A percentile compares a stretch with the other conserved stretches of the same genome.
phyloP scores from a whole-genome alignment of 129 eudicot species.

The Ambrosia trifida region DNA sequence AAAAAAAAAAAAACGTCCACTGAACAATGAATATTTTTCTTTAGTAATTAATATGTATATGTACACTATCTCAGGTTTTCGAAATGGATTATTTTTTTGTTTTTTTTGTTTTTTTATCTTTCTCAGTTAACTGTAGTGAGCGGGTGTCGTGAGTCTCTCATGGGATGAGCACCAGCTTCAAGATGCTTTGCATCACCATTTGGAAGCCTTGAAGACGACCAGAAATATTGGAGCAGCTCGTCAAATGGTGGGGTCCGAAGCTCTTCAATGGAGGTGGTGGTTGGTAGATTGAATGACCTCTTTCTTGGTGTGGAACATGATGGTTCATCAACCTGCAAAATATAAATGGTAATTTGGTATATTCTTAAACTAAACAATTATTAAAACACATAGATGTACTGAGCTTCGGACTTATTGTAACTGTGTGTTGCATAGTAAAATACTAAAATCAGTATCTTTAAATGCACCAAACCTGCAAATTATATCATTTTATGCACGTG shows the following conservation, averaged over 20 bases:
- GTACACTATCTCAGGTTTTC: slow-evolving; percentile 6
- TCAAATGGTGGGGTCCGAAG: slow-evolving; percentile 86
- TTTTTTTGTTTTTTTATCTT: background rate
- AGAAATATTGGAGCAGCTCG: slow-evolving; percentile 66
- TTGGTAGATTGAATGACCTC: slow-evolving; percentile 70
- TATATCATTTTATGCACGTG: background rate
- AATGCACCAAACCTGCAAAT: background rate
- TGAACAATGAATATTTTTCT: slow-evolving; percentile 4
- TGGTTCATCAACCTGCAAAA: slow-evolving; percentile 76
- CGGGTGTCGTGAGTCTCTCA: slow-evolving; percentile 67
- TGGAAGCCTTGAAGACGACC: slow-evolving; percentile 58
- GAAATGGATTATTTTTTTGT: background rate
- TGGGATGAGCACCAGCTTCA: slow-evolving; percentile 34
- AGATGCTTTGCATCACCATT: slow-evolving; percentile 72
- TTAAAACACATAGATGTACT: background rate
- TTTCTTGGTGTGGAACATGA: slow-evolving; percentile 83
- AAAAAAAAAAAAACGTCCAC: background rate
- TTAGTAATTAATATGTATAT: slow-evolving; percentile 6
- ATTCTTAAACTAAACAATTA: background rate
- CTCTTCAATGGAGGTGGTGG: slow-evolving; percentile 75
- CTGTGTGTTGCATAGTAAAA: background rate
- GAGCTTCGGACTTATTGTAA: background rate
- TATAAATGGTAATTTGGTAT: background rate
- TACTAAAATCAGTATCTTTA: background rate
- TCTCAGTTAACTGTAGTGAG: slow-evolving; percentile 71